phyloP scores from a whole-genome alignment of 2,329 filamentous ascomycete genomes.

The Teratosphaeria nubilosa region DNA sequence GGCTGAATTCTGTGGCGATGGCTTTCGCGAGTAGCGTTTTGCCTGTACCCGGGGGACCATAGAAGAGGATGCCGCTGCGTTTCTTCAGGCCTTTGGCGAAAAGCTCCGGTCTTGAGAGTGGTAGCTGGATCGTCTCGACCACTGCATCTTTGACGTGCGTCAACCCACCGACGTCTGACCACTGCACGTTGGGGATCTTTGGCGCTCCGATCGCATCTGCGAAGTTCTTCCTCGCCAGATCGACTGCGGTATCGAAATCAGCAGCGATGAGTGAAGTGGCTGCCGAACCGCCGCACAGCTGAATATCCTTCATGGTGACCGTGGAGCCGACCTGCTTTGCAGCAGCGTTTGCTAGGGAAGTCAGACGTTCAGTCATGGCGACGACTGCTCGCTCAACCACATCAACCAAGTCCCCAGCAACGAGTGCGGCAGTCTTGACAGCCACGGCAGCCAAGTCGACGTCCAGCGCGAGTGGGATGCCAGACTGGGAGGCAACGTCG shows the following conservation, averaged over 20 bases:
- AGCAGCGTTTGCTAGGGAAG: constrained; percentile 52
- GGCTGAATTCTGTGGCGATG: constrained; percentile 84
- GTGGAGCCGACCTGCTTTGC: constrained; percentile 17
- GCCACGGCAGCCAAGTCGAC: constrained; percentile 79
- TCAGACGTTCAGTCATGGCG: constrained; percentile 64
- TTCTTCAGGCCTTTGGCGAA: constrained; percentile 99
- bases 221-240: constrained; percentile 94
- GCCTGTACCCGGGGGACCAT: constrained; percentile 81
- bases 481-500: constrained; percentile 64
- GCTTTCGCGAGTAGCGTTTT: constrained; percentile 90
- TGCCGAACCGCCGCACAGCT: constrained; percentile 72
- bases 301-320: constrained; percentile 65
- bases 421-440: constrained; percentile 88
- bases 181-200: constrained; percentile 94
- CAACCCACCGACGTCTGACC: constrained; percentile 90
- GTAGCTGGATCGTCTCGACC: constrained; percentile 90
- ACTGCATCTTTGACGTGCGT: constrained; percentile 95
- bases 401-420: constrained; percentile 83
- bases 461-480: constrained; percentile 67
- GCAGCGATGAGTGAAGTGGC: constrained; percentile 67
- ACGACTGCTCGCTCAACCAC: constrained; percentile 84
- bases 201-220: constrained; percentile 94
- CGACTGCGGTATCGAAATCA: constrained; percentile 88
- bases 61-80: constrained; percentile 84
- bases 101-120: constrained; percentile 79